Evolutionary conservation across 208 protist genomes (phyloP), one percentile per base, ranked within the genome.

Genomic region (Crithidia sp.): DNA sequence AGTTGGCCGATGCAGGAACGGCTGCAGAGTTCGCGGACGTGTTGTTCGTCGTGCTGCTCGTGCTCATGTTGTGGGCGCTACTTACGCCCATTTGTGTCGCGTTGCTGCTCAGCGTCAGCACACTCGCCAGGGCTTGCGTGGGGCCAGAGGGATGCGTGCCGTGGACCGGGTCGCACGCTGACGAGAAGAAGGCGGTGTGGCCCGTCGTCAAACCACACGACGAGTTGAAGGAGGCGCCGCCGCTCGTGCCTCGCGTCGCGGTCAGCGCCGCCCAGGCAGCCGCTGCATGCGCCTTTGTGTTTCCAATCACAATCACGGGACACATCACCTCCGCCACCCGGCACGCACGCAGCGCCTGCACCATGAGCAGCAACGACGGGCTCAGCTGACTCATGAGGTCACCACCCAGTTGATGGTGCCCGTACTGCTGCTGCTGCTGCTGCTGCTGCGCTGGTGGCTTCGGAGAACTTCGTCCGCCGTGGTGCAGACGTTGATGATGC

Each of bases 241-340:
- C 45, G 5, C 16, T 10, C 37, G 4, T 17, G 4, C 36, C 63
- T 50, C 63, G 58, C 17, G 63, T 58, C 16, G 63, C 63, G 16
- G 50, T 19, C 19, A 68, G 50, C 63, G 63, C 39, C n/a, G 63
- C 50, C 63, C 47, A 68, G 12, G 63, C 50, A 3, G 63, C 63
- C 7, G 63, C 52, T 36, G 63, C 63, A 39, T 54, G 59, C 49
- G 28, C 54, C 39, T 47, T 69, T 5, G 52, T 19, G 19, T 63
- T 64, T 7, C 53, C 74, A 28, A 79, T 44, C 9, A 79, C 67
- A 41, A 79, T 2, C 9, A 63, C 74, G 0, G 74, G 74, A 37
- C 74, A 79, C 74, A 79, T 79, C 49, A 73, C 74, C 52, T 79
- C 74, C 7, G 65, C 41, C 10, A 73, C 14, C 4, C 59, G 54